Percentiles rank a stretch among this genome's conserved stretches.
Evolutionary conservation across 257 asterid species (phyloP).

Genomic region (Pogostemon cablin): DNA sequence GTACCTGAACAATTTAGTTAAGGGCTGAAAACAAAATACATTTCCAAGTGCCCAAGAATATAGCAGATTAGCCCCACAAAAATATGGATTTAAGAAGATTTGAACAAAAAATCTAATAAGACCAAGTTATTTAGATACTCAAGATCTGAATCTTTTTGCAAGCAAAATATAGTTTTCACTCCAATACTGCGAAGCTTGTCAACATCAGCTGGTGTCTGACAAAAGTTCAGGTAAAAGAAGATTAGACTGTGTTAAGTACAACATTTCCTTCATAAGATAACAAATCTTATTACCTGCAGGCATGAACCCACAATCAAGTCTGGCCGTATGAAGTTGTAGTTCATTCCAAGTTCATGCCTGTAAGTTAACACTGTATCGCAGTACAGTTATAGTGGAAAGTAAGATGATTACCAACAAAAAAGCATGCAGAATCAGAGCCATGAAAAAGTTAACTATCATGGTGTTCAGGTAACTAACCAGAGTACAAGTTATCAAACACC

Average conservation of each 20-base stretch:
- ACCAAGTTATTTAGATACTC: constrained; percentile 70
- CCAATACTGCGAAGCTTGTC: constrained; percentile 92
- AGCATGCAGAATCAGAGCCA: neutral
- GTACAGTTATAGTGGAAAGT: constrained; percentile 11
- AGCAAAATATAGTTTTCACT: constrained; percentile 91
- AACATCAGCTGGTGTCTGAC: constrained; percentile 88
- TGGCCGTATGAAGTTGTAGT: constrained; percentile 85
- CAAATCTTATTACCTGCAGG: constrained; percentile 64
- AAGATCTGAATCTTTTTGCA: constrained; percentile 88
- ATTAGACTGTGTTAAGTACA: neutral
- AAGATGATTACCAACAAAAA: constrained; percentile 3
- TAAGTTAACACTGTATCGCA: constrained; percentile 68
- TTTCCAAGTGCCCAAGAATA: constrained; percentile 17
- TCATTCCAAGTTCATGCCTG: constrained; percentile 96
- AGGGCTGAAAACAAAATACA: constrained; percentile 47
- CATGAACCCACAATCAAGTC: constrained; percentile 97
- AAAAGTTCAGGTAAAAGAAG: constrained; percentile 29
- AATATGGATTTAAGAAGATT: constrained; percentile 12
- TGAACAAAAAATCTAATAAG: constrained; percentile 20
- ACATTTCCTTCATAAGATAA: constrained; percentile 6
- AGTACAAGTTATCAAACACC: neutral
- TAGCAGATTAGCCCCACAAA: constrained; percentile 10
- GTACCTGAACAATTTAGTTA: constrained; percentile 61
- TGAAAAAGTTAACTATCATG: neutral
- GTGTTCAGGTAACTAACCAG: neutral